Evolutionary conservation across 495 filamentous ascomycete species (phyloP).

Genomic region (Neurospora intermedia): DNA sequence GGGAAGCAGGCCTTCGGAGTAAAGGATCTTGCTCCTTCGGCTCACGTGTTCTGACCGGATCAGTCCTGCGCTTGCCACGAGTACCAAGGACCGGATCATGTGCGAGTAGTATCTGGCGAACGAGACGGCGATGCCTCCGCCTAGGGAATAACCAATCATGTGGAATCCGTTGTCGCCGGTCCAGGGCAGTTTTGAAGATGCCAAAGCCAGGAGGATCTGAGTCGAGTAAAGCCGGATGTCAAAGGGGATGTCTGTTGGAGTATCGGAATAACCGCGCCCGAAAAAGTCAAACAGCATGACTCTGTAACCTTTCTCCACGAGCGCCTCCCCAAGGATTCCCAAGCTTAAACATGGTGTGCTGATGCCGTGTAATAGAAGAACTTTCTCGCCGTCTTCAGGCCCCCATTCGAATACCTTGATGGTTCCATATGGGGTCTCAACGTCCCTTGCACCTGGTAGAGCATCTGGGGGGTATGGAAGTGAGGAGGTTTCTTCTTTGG

Average conservation of each 20-base stretch:
- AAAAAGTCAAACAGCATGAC: conserved; percentile 77
- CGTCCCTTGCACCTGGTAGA: conserved; percentile 64
- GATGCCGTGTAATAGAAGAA: conserved; percentile 71
- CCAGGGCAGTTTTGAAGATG: conserved; percentile 49
- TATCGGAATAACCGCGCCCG: conserved; percentile 69
- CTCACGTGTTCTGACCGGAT: conserved; percentile 32
- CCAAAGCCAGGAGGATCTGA: conserved; percentile 61
- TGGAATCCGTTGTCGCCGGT: conserved; percentile 45
- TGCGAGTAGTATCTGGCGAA: conserved; percentile 62
- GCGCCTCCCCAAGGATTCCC: conserved; percentile 50
- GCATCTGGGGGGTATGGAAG: conserved; percentile 62
- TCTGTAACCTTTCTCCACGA: conserved; percentile 58
- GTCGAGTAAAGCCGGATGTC: conserved; percentile 60
- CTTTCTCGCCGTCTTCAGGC: conserved; percentile 57
- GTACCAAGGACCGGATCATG: conserved; percentile 57
- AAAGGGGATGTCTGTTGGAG: conserved; percentile 53
- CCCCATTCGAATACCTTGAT: conserved; percentile 78
- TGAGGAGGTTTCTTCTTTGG: conserved; percentile 7
- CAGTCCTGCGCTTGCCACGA: conserved; percentile 63
- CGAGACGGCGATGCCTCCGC: conserved; percentile 61
- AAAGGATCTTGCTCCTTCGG: conserved; percentile 30
- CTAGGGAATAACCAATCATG: conserved; percentile 73
- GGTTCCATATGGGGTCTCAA: conserved; percentile 61
- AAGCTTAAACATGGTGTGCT: conserved; percentile 63
- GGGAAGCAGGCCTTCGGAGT: conserved; percentile 36